These are phyloP conservation scores for Barbatosphaeria neglecta DNA, from an alignment of 495 filamentous ascomycete species.

Conservation along the genomic window DNA sequence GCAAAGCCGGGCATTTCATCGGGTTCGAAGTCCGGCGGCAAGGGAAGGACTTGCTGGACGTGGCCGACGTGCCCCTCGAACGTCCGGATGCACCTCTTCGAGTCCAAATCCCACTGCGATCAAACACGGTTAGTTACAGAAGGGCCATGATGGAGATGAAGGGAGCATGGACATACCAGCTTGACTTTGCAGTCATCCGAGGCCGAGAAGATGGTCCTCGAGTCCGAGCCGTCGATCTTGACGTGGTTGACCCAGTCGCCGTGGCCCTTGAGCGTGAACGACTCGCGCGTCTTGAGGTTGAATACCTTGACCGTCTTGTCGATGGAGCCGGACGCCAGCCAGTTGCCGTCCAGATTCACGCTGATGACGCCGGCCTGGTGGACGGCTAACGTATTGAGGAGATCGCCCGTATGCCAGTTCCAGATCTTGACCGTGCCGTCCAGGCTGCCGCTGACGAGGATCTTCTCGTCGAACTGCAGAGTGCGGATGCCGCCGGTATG, in stretches of 20 bases:
- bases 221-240: conserved; percentile 57
- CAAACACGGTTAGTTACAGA: neutral
- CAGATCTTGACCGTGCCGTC: conserved; percentile 78
- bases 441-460: conserved; percentile 68
- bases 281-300: conserved; percentile 77
- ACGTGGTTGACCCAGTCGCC: conserved; percentile 92
- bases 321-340: conserved; percentile 63
- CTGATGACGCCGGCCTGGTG: conserved; percentile 71
- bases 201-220: conserved; percentile 79
- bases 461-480: conserved; percentile 75
- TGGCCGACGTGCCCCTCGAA: conserved; percentile 94
- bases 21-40: conserved; percentile 81
- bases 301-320: conserved; percentile 88
- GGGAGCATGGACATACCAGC: conserved; percentile 24
- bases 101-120: conserved; percentile 68
- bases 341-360: neutral
- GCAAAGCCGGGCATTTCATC: conserved; percentile 47
- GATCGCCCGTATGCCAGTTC: conserved; percentile 92
- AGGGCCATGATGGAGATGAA: conserved; percentile 6
- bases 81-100: conserved; percentile 58
- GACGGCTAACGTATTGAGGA: conserved; percentile 64
- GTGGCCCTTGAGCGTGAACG: conserved; percentile 70
- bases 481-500: conserved; percentile 75
- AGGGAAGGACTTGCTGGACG: conserved; percentile 76
- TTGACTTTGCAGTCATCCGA: conserved; percentile 87